Conservation (phyloP, 768 basidiomycete species). For the Porpolomopsis calyptriformis region DNA sequence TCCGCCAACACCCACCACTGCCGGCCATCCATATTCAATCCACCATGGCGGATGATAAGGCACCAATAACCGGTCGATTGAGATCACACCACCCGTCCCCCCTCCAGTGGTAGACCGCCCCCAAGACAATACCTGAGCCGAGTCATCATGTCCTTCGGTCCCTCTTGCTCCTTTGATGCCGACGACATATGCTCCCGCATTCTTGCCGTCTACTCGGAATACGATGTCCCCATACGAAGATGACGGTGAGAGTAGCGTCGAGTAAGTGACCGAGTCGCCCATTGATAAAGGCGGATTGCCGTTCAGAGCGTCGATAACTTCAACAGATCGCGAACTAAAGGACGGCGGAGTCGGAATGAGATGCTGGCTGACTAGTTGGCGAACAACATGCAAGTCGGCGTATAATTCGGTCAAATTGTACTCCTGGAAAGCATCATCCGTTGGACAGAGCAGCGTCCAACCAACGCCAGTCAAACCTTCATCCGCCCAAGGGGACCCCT, state of each 20-base stretch:
- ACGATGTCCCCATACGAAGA: constrained; percentile 76
- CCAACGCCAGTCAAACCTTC: constrained; percentile 37
- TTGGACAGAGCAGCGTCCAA: constrained; percentile 88
- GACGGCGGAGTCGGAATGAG: constrained; percentile 43
- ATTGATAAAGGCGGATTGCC: constrained; percentile 67
- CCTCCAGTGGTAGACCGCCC: constrained; percentile 65
- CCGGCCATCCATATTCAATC: constrained; percentile 61
- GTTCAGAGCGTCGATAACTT: constrained; percentile 30
- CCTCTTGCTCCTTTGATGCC: constrained; percentile 68
- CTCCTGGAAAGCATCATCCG: constrained; percentile 83
- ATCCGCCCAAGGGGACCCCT: constrained; percentile 56
- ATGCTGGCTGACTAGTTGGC: constrained; percentile 63
- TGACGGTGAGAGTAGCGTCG: constrained; percentile 58
- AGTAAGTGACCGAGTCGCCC: constrained; percentile 61
- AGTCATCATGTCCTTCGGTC: constrained; percentile 49
- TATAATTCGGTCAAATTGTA: constrained; percentile 72
- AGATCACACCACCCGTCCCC: constrained; percentile 78
- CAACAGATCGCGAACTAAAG: constrained; percentile 14
- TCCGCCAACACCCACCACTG: constrained; percentile 50
- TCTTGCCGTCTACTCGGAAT: constrained; percentile 41
- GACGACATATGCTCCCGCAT: constrained; percentile 47
- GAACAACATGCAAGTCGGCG: constrained; percentile 41
- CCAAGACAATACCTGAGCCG: constrained; percentile 58
- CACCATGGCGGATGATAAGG: constrained; percentile 88
- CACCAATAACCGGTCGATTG: constrained; percentile 71